Evolutionary conservation across 2,329 filamentous ascomycete genomes (phyloP).

Genomic region (Arthrobotrys iridis): DNA sequence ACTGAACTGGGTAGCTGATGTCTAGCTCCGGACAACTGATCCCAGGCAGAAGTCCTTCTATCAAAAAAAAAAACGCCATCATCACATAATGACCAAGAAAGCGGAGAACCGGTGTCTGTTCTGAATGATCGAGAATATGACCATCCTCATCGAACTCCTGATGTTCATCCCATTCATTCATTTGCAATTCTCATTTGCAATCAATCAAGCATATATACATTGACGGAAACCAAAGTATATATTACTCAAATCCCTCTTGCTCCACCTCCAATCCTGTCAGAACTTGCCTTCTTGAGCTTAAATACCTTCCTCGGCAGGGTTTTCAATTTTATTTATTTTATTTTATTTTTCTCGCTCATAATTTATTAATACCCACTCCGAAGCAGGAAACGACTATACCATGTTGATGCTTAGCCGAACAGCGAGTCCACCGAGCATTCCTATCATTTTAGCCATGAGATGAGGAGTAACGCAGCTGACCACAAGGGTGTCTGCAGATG

Average conservation of each 20-base stretch:
- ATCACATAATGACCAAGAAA: constrained; percentile 3
- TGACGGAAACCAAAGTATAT: neutral
- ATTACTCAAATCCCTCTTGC: constrained; percentile 39
- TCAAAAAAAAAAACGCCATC: constrained; percentile 6
- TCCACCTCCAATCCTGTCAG: constrained; percentile 32
- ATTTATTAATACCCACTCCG: neutral
- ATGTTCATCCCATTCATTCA: constrained; percentile 12
- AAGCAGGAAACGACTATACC: constrained; percentile 18
- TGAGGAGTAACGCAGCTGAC: constrained; percentile 51
- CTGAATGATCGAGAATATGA: constrained; percentile 9
- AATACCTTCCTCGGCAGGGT: constrained; percentile 32
- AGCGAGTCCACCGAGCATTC: constrained; percentile 38
- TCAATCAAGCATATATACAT: neutral
- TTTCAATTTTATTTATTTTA: constrained; percentile 12
- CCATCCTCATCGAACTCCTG: constrained; percentile 13
- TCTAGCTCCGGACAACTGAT: constrained; percentile 49
- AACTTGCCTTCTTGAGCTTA: constrained; percentile 53
- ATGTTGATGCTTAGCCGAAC: constrained; percentile 53
- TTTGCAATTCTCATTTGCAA: too few species aligned
- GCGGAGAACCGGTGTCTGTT: constrained; percentile 13
- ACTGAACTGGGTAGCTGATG: constrained; percentile 52
- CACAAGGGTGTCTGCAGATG: constrained; percentile 46
- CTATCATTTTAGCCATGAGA: constrained; percentile 51
- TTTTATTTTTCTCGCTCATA: constrained; percentile 7
- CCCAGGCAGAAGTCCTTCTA: constrained; percentile 44